phyloP scores from a whole-genome alignment of 305 asterid species.

The Lippia alba region DNA sequence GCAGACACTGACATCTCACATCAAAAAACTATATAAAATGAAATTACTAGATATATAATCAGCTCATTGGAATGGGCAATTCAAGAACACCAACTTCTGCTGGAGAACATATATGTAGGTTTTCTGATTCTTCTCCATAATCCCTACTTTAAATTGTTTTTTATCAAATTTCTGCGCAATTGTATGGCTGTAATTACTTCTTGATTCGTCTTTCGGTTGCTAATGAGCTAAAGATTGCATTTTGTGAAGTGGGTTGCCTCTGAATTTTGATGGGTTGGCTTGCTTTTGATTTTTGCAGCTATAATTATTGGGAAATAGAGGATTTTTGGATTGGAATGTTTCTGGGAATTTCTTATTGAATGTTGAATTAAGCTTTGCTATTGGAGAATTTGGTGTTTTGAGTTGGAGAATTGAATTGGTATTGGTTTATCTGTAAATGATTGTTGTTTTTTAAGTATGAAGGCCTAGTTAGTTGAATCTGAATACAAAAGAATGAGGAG shows the following conservation, averaged over 20 bases:
- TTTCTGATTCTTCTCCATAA: constrained; percentile 18
- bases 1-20: constrained; percentile 28
- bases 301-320: background rate
- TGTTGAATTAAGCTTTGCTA: constrained; percentile 26
- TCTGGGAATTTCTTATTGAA: background rate
- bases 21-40: background rate
- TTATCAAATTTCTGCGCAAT: constrained; percentile 20
- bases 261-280: constrained; percentile 30
- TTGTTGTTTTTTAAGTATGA: background rate
- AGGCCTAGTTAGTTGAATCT: constrained; percentile 3
- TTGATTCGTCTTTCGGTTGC: constrained; percentile 26
- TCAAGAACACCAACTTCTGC: constrained; percentile 32
- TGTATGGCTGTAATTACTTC: constrained; percentile 18
- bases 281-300: constrained; percentile 11
- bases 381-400: constrained; percentile 27
- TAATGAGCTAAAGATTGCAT: constrained; percentile 40
- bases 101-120: constrained; percentile 37
- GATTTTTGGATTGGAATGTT: background rate
- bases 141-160: constrained; percentile 13
- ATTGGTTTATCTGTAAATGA: constrained; percentile 15
- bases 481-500: constrained; percentile 9
- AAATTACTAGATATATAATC: constrained; percentile 2
- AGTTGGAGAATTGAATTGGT: constrained; percentile 23
- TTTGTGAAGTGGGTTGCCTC: constrained; percentile 44
- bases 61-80: constrained; percentile 16